Percentiles rank a stretch among this genome's conserved stretches.
Evolutionary conservation across 129 eudicot species (phyloP).

Genomic region (Centrapalus pauciflorus): DNA sequence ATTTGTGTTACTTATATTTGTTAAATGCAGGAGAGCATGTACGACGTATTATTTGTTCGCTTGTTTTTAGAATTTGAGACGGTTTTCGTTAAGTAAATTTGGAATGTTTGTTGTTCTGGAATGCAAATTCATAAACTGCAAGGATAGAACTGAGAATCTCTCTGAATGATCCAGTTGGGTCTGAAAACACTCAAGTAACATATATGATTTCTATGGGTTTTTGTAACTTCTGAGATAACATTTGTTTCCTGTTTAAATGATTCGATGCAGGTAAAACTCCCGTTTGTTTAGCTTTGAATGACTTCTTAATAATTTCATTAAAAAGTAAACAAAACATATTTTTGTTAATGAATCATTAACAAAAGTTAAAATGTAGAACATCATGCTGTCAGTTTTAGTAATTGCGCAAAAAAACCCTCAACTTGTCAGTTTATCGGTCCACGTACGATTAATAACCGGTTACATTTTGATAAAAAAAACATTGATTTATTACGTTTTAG

Average conservation of each 20-base stretch:
- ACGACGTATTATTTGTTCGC: not conserved
- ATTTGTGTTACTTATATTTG: not conserved
- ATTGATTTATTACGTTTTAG: too few species aligned
- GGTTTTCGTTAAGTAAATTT: slow-evolving; percentile 4
- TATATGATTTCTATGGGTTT: slow-evolving; percentile 21
- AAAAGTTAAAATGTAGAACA: too few species aligned
- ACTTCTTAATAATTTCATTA: not conserved
- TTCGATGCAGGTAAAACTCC: too few species aligned
- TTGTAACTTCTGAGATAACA: slow-evolving; percentile 6
- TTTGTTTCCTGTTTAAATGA: too few species aligned
- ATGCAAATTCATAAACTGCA: slow-evolving; percentile 7
- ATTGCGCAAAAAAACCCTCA: too few species aligned
- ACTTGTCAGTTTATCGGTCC: too few species aligned
- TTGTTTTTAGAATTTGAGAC: slow-evolving; percentile 10
- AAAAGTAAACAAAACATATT: too few species aligned
- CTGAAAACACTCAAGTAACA: slow-evolving; percentile 21
- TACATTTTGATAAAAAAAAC: too few species aligned
- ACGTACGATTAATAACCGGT: too few species aligned
- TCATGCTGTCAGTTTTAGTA: too few species aligned
- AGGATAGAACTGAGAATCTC: slow-evolving; percentile 16
- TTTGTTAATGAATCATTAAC: too few species aligned
- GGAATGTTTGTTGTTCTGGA: slow-evolving; percentile 4
- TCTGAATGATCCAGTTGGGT: slow-evolving; percentile 20
- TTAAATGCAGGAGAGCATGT: not conserved
- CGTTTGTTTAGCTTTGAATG: slow-evolving; percentile 15